Evolutionary conservation across 176 grass and related monocot genomes (phyloP), one percentile per base, ranked within the genome.

Genomic region (Oryza officinalis): DNA sequence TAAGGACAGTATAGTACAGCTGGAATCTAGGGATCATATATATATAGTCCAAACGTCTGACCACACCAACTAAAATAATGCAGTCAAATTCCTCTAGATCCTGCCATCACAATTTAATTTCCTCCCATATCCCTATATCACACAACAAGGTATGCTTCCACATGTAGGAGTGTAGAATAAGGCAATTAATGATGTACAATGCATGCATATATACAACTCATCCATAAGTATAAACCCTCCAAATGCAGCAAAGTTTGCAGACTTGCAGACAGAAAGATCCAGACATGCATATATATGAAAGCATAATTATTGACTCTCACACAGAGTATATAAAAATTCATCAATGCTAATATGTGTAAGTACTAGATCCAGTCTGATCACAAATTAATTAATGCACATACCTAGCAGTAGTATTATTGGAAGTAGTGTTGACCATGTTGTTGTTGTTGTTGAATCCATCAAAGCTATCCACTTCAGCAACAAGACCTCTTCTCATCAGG

Each of bases 361-460:
- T 27, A 82, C 10, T 77, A 26, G 13, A 67, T 8, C 43, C 68
- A 67, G 5, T 59, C 40, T 59, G 22, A 76, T 76, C 44, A 68
- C 13, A 75, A 25, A 64, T 54, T 10, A 37, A 28, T 40, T 10
- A 37, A 27, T 40, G 3, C 26, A 57, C 63, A 79, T 25, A 83
- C 83, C 88, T 90, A 64, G 50, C 1, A 86, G 54, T 32, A 40
- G 57, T 83, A 46, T 26, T 63, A 66, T 37, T 83, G 80, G 70
- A 60, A 69, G 82, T 18, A 65, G 45, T 83, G 45, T 73, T 86
- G 84, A 86, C 80, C 30, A 83, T 87, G 80, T 80, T 87, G 89
- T 80, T 87, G 89, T 13, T 37, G 37, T 38, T 70, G 69, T 84
- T 87, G 80, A 64, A 76, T 57, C 15, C 80, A 65, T 84, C 85